Conservation (phyloP, 805 yeast species). For the Ogataea ramenticola region DNA sequence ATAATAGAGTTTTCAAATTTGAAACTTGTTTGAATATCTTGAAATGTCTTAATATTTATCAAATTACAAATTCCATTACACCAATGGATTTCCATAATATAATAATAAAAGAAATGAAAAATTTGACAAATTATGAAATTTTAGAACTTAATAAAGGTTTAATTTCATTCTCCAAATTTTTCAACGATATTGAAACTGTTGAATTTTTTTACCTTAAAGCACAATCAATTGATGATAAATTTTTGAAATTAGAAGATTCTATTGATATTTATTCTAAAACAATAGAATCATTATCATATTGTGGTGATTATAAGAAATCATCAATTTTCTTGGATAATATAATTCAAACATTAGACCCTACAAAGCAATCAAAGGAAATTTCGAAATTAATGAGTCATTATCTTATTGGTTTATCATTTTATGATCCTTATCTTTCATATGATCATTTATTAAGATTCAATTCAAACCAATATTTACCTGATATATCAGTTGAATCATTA, state of each 20-base stretch:
- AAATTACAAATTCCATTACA: constrained; percentile 11
- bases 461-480: constrained; percentile 26
- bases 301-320: constrained; percentile 43
- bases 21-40: constrained; percentile 16
- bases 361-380: constrained; percentile 6
- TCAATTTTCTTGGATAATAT: constrained; percentile 51
- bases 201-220: constrained; percentile 30
- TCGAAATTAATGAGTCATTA: constrained; percentile 19
- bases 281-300: constrained; percentile 44
- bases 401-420: constrained; percentile 19
- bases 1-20: constrained; percentile 8
- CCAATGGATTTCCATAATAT: constrained; percentile 11
- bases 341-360: constrained; percentile 22
- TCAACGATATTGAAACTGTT: constrained; percentile 31
- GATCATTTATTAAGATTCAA: constrained; percentile 20
- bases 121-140: constrained; percentile 1
- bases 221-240: constrained; percentile 5
- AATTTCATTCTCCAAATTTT: constrained; percentile 31
- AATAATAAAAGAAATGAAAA: constrained; percentile 7
- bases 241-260: constrained; percentile 23
- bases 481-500: constrained; percentile 20
- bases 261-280: constrained; percentile 43
- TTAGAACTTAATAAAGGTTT: constrained; percentile 29
- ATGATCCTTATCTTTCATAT: constrained; percentile 19
- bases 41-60: constrained; percentile 19